Evolutionary conservation across 2,329 filamentous ascomycete genomes (phyloP).

Genomic region (Cladosporium cucumerinum): DNA sequence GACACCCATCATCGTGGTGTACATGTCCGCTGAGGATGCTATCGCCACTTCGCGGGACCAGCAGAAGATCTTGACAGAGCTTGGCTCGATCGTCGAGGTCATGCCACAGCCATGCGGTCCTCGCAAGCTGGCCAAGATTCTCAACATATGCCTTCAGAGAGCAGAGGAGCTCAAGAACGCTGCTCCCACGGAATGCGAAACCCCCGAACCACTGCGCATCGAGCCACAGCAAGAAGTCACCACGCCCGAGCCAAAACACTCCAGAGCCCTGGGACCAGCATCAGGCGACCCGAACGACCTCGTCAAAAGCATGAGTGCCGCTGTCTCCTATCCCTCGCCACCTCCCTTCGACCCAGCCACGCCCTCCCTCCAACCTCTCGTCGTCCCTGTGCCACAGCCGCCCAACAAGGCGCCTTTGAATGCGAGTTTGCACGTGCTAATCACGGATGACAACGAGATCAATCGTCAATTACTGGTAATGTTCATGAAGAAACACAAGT

Average conservation of each 20-base stretch:
- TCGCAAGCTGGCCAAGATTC: slow-evolving; percentile 38
- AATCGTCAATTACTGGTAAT: slow-evolving; percentile 23
- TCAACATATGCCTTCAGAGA: slow-evolving; percentile 32
- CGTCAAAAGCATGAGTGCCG: slow-evolving; percentile 19
- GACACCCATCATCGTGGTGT: slow-evolving; percentile 36
- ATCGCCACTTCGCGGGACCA: slow-evolving; percentile 24
- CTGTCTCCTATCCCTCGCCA: slow-evolving; percentile 21
- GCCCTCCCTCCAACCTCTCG: slow-evolving; percentile 17
- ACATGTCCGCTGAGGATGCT: slow-evolving; percentile 35
- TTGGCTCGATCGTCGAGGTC: slow-evolving; percentile 32
- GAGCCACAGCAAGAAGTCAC: background rate
- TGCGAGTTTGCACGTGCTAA: slow-evolving; percentile 18
- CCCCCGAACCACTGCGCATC: background rate
- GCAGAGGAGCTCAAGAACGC: slow-evolving; percentile 18
- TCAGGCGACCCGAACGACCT: slow-evolving; percentile 7
- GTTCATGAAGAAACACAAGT: slow-evolving; percentile 17
- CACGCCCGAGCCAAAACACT: background rate
- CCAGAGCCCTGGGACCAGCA: background rate
- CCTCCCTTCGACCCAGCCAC: slow-evolving; percentile 22
- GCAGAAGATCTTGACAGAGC: slow-evolving; percentile 19
- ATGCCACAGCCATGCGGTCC: slow-evolving; percentile 39
- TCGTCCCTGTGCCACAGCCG: background rate
- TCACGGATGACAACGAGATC: slow-evolving; percentile 28
- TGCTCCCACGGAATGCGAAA: background rate
- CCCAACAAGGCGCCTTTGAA: background rate